Percentiles rank a stretch among this genome's conserved stretches.
Evolutionary conservation across 805 yeast genomes (phyloP).

Genomic region (Candida ficus): DNA sequence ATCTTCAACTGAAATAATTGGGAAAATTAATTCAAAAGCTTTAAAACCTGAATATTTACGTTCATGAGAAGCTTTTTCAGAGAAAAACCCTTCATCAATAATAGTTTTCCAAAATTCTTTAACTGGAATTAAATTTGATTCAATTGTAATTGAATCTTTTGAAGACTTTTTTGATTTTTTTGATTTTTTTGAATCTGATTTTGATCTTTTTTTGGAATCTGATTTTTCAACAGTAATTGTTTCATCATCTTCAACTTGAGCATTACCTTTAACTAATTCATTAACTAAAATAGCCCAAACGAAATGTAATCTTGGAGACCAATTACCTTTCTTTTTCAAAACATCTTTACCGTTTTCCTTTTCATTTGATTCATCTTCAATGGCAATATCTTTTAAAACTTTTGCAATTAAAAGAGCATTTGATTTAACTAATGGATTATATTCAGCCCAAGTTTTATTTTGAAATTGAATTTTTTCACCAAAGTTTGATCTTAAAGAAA

Average conservation of each 20-base stretch:
- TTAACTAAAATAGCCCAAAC: conserved; percentile 63
- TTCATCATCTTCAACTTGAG: conserved; percentile 21
- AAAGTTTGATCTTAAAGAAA: conserved; percentile 9
- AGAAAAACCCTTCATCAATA: conserved; percentile 76
- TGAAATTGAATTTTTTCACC: conserved; percentile 10
- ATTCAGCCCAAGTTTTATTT: conserved; percentile 52
- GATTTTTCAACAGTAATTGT: conserved; percentile 13
- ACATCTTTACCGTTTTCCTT: conserved; percentile 18
- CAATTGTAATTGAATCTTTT: conserved; percentile 1
- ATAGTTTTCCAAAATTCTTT: conserved; percentile 75
- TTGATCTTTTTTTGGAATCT: conserved; percentile 37
- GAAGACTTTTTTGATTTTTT: conserved; percentile 20
- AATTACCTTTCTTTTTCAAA: conserved; percentile 51
- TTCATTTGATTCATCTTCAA: conserved; percentile 26
- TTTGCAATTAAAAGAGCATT: conserved; percentile 58
- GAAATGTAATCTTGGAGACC: conserved; percentile 73
- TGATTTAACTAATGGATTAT: conserved; percentile 68
- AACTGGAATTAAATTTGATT: conserved; percentile 20
- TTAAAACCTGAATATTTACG: conserved; percentile 85
- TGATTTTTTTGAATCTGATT: conserved; percentile 26
- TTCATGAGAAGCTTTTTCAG: conserved; percentile 74
- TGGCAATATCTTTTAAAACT: conserved; percentile 54
- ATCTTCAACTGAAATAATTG: conserved; percentile 20
- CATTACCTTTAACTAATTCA: conserved; percentile 29
- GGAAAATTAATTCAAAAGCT: conserved; percentile 50